phyloP scores from a whole-genome alignment of 208 protist genomes.

The Trypanosoma scelopori region DNA sequence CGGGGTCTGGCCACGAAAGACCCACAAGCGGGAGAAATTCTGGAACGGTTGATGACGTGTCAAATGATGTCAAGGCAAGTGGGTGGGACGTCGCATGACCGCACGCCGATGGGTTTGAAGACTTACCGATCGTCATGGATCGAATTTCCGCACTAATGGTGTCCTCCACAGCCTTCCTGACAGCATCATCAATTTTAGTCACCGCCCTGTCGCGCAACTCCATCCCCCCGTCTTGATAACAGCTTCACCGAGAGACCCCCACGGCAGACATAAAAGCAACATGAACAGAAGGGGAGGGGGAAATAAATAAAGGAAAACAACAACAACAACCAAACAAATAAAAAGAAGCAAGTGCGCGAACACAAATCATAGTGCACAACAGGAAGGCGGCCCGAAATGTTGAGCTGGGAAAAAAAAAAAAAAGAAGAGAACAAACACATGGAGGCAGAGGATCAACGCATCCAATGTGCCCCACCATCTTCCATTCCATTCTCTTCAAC shows the following conservation, averaged over 20 bases:
- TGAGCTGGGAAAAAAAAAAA: too few species aligned
- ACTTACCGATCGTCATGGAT: constrained; percentile 31
- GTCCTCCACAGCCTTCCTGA: constrained; percentile 53
- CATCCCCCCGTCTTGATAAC: constrained; percentile 18
- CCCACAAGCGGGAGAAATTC: constrained; percentile 74
- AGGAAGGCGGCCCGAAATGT: too few species aligned
- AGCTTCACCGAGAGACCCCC: constrained; percentile 1
- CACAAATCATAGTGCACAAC: too few species aligned
- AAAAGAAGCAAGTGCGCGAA: too few species aligned
- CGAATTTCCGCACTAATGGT: constrained; percentile 53
- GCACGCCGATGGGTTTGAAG: constrained; percentile 44
- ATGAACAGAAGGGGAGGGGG: constrained; percentile 7
- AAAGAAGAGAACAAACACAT: too few species aligned
- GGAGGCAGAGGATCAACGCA: too few species aligned
- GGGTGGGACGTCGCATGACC: constrained; percentile 66
- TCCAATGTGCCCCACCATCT: too few species aligned
- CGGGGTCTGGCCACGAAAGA: constrained; percentile 70
- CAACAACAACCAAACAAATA: constrained; percentile 15
- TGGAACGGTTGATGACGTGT: constrained; percentile 75
- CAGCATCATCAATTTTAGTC: constrained; percentile 28
- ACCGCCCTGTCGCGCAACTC: constrained; percentile 9
- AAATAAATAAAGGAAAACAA: constrained; percentile 11
- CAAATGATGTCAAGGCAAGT: constrained; percentile 58
- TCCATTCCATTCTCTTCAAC: too few species aligned
- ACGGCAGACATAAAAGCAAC: not conserved